Conservation (phyloP, 495 filamentous ascomycete species). For the Emericellopsis terricola region DNA sequence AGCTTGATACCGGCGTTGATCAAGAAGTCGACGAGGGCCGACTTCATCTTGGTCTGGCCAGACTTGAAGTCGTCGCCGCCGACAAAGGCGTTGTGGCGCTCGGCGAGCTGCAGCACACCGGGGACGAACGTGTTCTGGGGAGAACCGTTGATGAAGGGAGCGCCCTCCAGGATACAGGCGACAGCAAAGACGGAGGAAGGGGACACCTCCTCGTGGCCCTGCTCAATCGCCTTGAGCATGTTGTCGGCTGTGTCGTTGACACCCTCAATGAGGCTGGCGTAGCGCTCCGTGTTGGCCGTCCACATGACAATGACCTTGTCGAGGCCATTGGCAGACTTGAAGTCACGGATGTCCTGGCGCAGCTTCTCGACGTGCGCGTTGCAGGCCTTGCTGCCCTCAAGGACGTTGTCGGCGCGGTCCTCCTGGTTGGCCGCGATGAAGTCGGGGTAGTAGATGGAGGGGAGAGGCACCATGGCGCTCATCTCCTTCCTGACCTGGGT, state of each 20-base stretch:
- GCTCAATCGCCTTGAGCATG: slow-evolving; percentile 68
- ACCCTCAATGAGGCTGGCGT: slow-evolving; percentile 68
- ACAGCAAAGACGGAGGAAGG: slow-evolving; percentile 95
- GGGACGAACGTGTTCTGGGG: slow-evolving; percentile 99
- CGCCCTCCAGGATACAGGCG: slow-evolving; percentile 73
- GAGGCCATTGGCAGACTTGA: slow-evolving; percentile 69
- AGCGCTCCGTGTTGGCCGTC: slow-evolving; percentile 98
- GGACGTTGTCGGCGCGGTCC: slow-evolving; percentile 83
- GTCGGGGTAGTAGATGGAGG: slow-evolving; percentile 95
- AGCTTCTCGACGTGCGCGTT: slow-evolving; percentile 83
- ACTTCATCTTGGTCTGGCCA: slow-evolving; percentile 99
- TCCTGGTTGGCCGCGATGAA: slow-evolving; percentile 99
- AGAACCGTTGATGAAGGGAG: slow-evolving; percentile 97
- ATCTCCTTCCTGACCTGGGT: slow-evolving; percentile 79
- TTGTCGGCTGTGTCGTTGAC: slow-evolving; percentile 97
- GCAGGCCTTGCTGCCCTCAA: slow-evolving; percentile 68
- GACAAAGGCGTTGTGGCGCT: slow-evolving; percentile 75
- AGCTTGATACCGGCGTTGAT: slow-evolving; percentile 98
- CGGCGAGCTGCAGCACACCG: slow-evolving; percentile 77
- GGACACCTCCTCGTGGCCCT: slow-evolving; percentile 72
- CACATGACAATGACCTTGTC: slow-evolving; percentile 97
- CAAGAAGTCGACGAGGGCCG: slow-evolving; percentile 92
- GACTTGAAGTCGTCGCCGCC: slow-evolving; percentile 99
- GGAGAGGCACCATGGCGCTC: slow-evolving; percentile 73
- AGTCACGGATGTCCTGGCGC: slow-evolving; percentile 86